Conservation (phyloP, 148 eudicot species). For the Camellia sinensis region DNA sequence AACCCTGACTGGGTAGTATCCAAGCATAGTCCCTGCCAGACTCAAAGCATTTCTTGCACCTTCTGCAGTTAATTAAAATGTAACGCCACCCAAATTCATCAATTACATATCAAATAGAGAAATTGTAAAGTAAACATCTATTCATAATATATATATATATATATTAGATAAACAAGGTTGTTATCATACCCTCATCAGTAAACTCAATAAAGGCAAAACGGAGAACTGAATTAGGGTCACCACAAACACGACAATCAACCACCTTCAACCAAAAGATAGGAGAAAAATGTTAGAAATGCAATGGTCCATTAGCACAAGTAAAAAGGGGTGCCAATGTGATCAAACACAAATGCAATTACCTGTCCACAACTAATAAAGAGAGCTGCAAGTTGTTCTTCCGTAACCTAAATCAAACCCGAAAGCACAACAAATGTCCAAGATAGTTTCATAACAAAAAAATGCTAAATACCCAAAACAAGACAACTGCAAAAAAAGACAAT, state of each 20-base stretch:
- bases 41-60: constrained; percentile 90
- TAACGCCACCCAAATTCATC: constrained; percentile 7
- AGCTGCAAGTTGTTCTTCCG: constrained; percentile 94
- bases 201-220: constrained; percentile 97
- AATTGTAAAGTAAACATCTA: background rate
- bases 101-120: background rate
- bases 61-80: constrained; percentile 42
- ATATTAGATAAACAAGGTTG: background rate
- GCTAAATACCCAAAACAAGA: background rate
- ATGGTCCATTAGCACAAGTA: background rate
- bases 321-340: constrained; percentile 1
- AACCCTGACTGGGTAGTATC: constrained; percentile 88
- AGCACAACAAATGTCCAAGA: background rate
- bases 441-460: background rate
- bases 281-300: constrained; percentile 5
- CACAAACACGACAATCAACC: constrained; percentile 98
- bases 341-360: constrained; percentile 34
- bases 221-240: constrained; percentile 93
- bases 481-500: background rate
- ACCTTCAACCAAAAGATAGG: constrained; percentile 47
- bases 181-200: constrained; percentile 77
- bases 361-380: constrained; percentile 87
- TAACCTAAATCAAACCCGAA: constrained; percentile 47
- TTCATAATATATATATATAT: background rate
- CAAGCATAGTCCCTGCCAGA: constrained; percentile 92